A percentile compares a stretch with the other conserved stretches of the same genome.
Conservation (phyloP, 495 filamentous ascomycete genomes). For the Daldinia decipiens region DNA sequence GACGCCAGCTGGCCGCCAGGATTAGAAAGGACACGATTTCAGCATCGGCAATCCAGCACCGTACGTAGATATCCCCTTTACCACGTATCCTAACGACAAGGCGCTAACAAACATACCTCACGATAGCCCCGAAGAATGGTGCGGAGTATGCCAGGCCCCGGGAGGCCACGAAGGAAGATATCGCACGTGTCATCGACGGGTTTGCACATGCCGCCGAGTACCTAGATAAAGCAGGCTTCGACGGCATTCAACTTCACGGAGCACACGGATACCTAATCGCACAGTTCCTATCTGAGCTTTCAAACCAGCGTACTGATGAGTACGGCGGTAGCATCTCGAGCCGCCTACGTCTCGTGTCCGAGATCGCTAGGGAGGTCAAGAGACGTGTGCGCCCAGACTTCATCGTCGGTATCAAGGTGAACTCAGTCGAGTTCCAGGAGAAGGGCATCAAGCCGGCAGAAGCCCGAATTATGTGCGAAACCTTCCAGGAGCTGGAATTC, state of each 20-base stretch:
- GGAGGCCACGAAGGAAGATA: constrained; percentile 62
- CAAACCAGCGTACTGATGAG: constrained; percentile 68
- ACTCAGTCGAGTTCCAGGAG: constrained; percentile 70
- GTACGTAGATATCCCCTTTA: constrained; percentile 22
- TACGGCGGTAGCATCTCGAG: constrained; percentile 69
- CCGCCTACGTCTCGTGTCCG: constrained; percentile 63
- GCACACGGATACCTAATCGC: constrained; percentile 70
- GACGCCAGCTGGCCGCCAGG: constrained; percentile 61
- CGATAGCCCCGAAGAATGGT: constrained; percentile 12
- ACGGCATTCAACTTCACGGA: constrained; percentile 66
- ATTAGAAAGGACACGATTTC: constrained; percentile 65
- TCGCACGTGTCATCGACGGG: constrained; percentile 57
- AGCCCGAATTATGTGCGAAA: constrained; percentile 60
- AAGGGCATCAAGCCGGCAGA: constrained; percentile 65
- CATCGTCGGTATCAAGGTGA: constrained; percentile 70
- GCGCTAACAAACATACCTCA: neutral
- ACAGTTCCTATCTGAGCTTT: constrained; percentile 67
- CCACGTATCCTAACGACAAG: neutral
- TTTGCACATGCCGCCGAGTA: constrained; percentile 66
- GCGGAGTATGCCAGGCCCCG: constrained; percentile 19
- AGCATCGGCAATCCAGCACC: constrained; percentile 65
- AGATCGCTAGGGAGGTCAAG: constrained; percentile 61
- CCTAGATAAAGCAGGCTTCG: constrained; percentile 64
- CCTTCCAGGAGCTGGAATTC: constrained; percentile 62
- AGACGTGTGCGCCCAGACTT: constrained; percentile 56